These are phyloP conservation scores for Infundibulicybe gibba DNA, from an alignment of 768 basidiomycete genomes.

Conservation along the genomic window DNA sequence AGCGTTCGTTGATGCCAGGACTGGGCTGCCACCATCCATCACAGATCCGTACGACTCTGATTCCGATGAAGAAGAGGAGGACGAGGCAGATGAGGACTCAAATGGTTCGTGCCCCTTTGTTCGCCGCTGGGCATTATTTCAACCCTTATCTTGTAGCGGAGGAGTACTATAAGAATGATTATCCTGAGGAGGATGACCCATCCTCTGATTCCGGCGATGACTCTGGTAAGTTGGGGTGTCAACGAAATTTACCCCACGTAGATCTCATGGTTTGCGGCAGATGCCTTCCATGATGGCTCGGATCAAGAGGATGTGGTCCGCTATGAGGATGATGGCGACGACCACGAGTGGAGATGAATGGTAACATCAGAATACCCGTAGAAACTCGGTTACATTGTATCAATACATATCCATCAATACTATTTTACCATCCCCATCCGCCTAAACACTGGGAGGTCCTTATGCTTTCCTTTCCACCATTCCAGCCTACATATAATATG, in stretches of 20 bases:
- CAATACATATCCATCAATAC: not conserved
- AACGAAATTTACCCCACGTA: conserved; percentile 1
- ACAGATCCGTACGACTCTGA: conserved; percentile 55
- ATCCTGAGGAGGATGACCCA: conserved; percentile 66
- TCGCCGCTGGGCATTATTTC: not conserved
- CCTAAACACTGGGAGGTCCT: no score
- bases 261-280: conserved; percentile 23
- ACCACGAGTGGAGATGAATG: conserved; percentile 10
- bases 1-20: conserved; percentile 30
- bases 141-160: conserved; percentile 45
- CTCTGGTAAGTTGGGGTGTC: conserved; percentile 25
- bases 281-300: conserved; percentile 54
- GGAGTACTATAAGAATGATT: conserved; percentile 84
- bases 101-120: conserved; percentile 48
- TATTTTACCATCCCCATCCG: no score
- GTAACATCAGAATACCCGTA: not conserved
- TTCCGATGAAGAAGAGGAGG: conserved; percentile 65
- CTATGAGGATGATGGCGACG: conserved; percentile 24
- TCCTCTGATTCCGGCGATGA: conserved; percentile 32
- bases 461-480: no score
- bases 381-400: not conserved
- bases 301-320: conserved; percentile 40
- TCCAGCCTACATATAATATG: no score
- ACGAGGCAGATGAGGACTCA: conserved; percentile 81
- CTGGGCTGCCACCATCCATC: conserved; percentile 58